Evolutionary conservation across 352 stramenopile species (phyloP).

Genomic region (Nothophytophthora sp.): DNA sequence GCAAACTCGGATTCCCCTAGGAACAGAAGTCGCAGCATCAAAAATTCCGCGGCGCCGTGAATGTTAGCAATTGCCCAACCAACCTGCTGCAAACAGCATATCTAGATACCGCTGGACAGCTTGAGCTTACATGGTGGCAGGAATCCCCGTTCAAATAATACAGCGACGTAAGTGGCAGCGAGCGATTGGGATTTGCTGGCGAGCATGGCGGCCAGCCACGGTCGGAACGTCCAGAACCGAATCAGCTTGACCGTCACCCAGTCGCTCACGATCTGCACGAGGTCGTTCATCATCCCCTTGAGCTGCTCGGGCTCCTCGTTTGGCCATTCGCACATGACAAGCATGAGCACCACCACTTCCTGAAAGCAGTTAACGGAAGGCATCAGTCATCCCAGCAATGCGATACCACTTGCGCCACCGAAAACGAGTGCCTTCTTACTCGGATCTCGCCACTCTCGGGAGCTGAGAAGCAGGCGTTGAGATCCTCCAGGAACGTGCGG

Average conservation of each 20-base stretch:
- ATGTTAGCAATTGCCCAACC: neutral
- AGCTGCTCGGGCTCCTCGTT: slow-evolving; percentile 23
- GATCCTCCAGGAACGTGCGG: slow-evolving; percentile 22
- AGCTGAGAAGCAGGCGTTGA: slow-evolving; percentile 19
- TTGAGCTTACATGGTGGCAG: slow-evolving; percentile 36
- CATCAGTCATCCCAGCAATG: no score
- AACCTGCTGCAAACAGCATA: no score
- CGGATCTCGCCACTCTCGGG: slow-evolving; percentile 22
- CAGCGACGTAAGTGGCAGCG: slow-evolving; percentile 22
- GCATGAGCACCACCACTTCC: slow-evolving; percentile 40
- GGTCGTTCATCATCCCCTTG: slow-evolving; percentile 23
- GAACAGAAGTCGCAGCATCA: no score
- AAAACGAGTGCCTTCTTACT: no score
- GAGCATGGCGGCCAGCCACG: slow-evolving; percentile 32
- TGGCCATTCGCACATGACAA: slow-evolving; percentile 38
- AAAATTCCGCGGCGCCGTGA: neutral
- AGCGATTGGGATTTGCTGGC: slow-evolving; percentile 21
- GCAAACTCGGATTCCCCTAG: slow-evolving; percentile 37
- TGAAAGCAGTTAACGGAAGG: slow-evolving; percentile 11
- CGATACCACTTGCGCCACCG: no score
- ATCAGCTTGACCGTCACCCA: slow-evolving; percentile 25
- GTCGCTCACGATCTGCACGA: slow-evolving; percentile 23
- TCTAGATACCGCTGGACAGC: neutral
- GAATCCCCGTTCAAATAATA: slow-evolving; percentile 36
- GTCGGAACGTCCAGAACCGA: slow-evolving; percentile 31